A percentile compares a stretch with the other conserved stretches of the same genome.
These are phyloP conservation scores for Athelia sp. DNA, from an alignment of 1,284 basidiomycete species.

Conservation along the genomic window DNA sequence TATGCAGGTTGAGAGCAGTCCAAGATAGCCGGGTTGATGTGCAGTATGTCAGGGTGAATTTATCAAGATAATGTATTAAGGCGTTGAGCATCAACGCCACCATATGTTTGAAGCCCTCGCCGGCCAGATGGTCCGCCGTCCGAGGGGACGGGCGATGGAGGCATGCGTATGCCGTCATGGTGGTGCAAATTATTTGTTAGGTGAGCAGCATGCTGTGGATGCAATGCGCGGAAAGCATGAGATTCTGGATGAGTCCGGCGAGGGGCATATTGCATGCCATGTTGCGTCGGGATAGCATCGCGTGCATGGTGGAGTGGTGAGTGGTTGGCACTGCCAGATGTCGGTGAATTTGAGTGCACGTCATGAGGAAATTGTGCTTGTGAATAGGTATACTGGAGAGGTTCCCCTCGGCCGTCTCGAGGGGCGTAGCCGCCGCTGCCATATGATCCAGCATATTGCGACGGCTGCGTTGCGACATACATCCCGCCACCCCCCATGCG, in stretches of 20 bases:
- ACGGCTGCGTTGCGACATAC: not conserved
- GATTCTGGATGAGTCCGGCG: constrained; percentile 15
- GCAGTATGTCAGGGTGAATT: not conserved
- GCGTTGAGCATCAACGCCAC: constrained; percentile 34
- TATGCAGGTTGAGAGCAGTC: constrained; percentile 9
- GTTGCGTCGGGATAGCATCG: not conserved
- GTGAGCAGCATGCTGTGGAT: constrained; percentile 3
- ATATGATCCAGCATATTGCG: constrained; percentile 23
- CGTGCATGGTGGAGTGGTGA: constrained; percentile 23
- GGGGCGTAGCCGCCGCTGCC: constrained; percentile 31
- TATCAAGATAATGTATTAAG: constrained; percentile 31
- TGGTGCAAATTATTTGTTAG: not conserved
- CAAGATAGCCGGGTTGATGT: not conserved
- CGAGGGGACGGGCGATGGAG: constrained; percentile 38
- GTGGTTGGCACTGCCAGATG: constrained; percentile 22
- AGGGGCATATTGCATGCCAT: constrained; percentile 24
- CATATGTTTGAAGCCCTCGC: constrained; percentile 23
- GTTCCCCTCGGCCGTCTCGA: constrained; percentile 36
- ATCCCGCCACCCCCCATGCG: not conserved
- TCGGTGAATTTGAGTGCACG: constrained; percentile 28
- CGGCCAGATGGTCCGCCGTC: constrained; percentile 19
- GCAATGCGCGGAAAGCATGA: constrained; percentile 8
- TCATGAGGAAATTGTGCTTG: constrained; percentile 33
- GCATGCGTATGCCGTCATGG: constrained; percentile 22
- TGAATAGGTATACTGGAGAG: constrained; percentile 40